Percentiles rank a stretch among this genome's conserved stretches.
Conservation (phyloP, 1,139 yeast species). For the Hemisphaericaspora xylofermentans region DNA sequence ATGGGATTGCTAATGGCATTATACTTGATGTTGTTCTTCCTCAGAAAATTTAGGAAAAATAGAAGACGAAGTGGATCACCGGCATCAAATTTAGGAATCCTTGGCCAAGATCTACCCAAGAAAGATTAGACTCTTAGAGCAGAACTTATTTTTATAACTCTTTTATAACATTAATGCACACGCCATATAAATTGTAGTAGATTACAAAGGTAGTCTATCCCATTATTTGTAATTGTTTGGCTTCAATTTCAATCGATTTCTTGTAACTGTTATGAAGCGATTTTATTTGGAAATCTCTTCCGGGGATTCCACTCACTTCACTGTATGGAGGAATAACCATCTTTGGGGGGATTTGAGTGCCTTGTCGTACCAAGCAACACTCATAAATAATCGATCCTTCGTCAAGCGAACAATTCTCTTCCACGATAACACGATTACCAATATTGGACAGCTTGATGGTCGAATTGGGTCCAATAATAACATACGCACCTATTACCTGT, state of each 20-base stretch:
- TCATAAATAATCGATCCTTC: conserved; percentile 57
- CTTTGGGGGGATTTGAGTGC: conserved; percentile 52
- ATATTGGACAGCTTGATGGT: conserved; percentile 46
- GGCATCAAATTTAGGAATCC: conserved; percentile 17
- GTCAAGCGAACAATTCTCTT: conserved; percentile 36
- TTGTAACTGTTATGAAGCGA: conserved; percentile 43
- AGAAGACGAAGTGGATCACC: conserved; percentile 8
- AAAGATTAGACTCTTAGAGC: conserved; percentile 16
- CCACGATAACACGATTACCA: conserved; percentile 60
- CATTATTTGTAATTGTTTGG: conserved; percentile 33
- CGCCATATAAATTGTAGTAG: too few relatives aligned
- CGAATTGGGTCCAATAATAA: conserved; percentile 48
- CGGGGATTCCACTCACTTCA: conserved; percentile 44
- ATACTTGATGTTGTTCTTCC: conserved; percentile 8
- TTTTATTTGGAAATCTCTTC: conserved; percentile 26
- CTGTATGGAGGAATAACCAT: conserved; percentile 63
- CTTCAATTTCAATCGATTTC: conserved; percentile 40
- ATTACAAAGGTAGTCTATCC: conserved; percentile 1
- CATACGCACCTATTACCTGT: conserved; percentile 57
- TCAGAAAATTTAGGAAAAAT: conserved; percentile 8
- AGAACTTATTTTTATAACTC: neutral
- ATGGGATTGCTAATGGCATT: conserved; percentile 20
- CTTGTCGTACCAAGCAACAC: conserved; percentile 53
- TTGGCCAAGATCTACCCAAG: conserved; percentile 22
- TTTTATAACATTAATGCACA: neutral